Percentiles rank a stretch among this genome's conserved stretches.
These are phyloP conservation scores for Ceratocystis cacaofunesta DNA, from an alignment of 2,329 filamentous ascomycete genomes.

Conservation along the genomic window DNA sequence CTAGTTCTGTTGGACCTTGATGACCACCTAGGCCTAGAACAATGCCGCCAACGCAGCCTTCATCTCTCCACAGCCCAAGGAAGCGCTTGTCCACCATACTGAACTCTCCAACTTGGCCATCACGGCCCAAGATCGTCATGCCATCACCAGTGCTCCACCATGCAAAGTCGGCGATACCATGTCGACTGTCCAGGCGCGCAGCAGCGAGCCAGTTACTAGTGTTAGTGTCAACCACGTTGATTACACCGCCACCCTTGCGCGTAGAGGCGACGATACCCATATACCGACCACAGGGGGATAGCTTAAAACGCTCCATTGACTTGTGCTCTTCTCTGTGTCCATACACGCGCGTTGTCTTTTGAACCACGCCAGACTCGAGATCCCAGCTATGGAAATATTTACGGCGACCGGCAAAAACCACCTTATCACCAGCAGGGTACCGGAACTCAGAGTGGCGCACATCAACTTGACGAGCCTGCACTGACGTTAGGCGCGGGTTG, in stretches of 20 bases:
- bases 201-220: constrained; percentile 82
- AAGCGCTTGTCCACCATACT: constrained; percentile 53
- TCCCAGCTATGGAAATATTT: constrained; percentile 94
- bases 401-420: constrained; percentile 78
- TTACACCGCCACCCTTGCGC: constrained; percentile 70
- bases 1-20: constrained; percentile 45
- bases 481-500: constrained; percentile 78
- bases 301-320: constrained; percentile 78
- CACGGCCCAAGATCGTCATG: constrained; percentile 67
- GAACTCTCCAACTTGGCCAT: constrained; percentile 85
- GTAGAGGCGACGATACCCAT: constrained; percentile 70
- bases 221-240: constrained; percentile 67
- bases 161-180: constrained; percentile 76
- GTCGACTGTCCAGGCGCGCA: constrained; percentile 63
- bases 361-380: constrained; percentile 61
- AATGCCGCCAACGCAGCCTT: constrained; percentile 75
- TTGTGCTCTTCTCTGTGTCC: constrained; percentile 70
- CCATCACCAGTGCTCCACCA: constrained; percentile 85
- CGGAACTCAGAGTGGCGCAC: constrained; percentile 73
- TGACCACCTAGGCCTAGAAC: constrained; percentile 64
- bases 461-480: constrained; percentile 74
- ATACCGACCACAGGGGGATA: constrained; percentile 74
- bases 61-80: constrained; percentile 73
- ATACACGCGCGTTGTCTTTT: constrained; percentile 64
- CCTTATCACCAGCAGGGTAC: constrained; percentile 53